These are phyloP conservation scores for Fusarium floridanum DNA, from an alignment of 2,329 filamentous ascomycete genomes.

Conservation along the genomic window DNA sequence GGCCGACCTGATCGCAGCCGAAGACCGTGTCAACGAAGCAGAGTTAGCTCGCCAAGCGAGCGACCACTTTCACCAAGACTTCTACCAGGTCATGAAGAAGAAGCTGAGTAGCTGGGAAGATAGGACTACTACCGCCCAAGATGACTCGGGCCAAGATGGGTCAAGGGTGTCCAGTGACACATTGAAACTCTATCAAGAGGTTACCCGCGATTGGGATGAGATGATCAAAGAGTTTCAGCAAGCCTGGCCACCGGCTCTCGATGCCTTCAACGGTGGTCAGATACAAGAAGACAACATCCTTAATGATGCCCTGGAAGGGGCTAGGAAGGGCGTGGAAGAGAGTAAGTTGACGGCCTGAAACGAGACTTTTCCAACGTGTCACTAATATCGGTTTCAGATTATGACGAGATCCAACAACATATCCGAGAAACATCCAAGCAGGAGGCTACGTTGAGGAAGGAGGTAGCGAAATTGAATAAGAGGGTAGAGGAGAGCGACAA, in stretches of 20 bases:
- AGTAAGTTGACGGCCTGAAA: conserved; percentile 5
- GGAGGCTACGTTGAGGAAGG: not conserved
- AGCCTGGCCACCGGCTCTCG: not conserved
- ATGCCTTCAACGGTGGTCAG: not conserved
- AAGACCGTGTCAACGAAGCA: not conserved
- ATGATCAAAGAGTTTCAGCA: not conserved
- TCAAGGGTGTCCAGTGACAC: not conserved
- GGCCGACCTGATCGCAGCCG: not conserved
- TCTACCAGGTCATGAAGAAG: not conserved
- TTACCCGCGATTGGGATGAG: not conserved
- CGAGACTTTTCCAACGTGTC: not conserved
- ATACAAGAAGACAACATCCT: not conserved
- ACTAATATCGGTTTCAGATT: not conserved
- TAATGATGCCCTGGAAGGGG: not conserved
- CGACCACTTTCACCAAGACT: conserved; percentile 1
- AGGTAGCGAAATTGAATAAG: not conserved
- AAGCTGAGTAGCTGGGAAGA: not conserved
- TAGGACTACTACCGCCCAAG: not conserved
- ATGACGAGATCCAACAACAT: not conserved
- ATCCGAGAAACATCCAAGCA: not conserved
- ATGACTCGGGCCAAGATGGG: not conserved
- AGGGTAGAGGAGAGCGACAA: not conserved
- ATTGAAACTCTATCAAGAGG: not conserved
- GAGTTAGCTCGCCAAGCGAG: not conserved
- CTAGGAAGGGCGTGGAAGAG: not conserved